Base-by-base conservation (phyloP, 2,329 filamentous ascomycete genomes). In the Lasiodiplodia gonubiensis region DNA sequence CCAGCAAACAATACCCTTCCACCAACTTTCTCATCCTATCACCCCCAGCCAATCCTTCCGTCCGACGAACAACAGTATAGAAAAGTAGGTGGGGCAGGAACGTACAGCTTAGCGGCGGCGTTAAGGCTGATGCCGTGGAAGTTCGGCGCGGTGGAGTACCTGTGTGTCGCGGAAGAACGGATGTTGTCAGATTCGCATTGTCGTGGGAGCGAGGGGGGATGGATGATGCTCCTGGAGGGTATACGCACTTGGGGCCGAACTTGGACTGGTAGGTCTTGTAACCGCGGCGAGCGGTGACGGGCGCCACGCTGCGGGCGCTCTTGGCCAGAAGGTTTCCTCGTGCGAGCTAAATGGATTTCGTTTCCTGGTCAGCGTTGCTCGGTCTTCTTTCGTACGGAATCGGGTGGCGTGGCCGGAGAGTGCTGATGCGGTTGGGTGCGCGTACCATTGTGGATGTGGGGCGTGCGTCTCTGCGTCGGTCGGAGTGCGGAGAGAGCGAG, bases 181-280 rank as follows among this genome's bases (percentile, higher is more conserved):
- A 18, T 48, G 51, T 33, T 49, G 42, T 53, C 63, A 59, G 30
- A 53, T 64, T 63, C 69, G 66, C 52, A 25, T 21, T 16, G 33
- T n/a, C 8, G n/a, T 30, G 37, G 52, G 49, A 64, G 23, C 37
- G 25, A 11, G 16, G 25, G 10, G 35, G 30, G 10, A 21, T 33
- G 46, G 11, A 57, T 70, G 63, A 8, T 33, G 30, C 7, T 33
- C 30, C 30, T 8, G 30, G 30, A 33, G 8, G 14, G 72, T 10
- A 12, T 33, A 79, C 79, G 77, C 82, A 89, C 86, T 86, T 83
- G 69, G 86, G 86, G 66, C 84, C 86, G 74, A 85, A 88, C 67
- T 83, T 84, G 76, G 85, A 86, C 78, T 81, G 78, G 78, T 86
- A 88, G 69, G 83, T 80, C 75, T 82, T 78, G 77, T 83, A 83